Evolutionary conservation across 768 basidiomycete species (phyloP), one percentile per base, ranked within the genome.

Genomic region (Naganishia friedmannii): DNA sequence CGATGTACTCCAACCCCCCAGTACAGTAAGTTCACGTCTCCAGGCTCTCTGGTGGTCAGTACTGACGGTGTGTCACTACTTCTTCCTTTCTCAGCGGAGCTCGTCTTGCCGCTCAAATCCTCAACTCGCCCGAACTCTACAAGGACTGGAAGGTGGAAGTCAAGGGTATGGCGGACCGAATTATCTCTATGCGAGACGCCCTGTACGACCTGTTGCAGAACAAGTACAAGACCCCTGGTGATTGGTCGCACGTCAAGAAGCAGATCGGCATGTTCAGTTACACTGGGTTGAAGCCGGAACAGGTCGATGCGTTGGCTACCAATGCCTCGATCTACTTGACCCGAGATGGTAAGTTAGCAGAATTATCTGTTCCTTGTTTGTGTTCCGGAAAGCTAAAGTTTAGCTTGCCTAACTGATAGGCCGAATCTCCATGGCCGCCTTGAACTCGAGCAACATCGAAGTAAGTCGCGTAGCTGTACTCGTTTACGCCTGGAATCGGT

Each of bases 1-100:
- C 93, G 51, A 89, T 97, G 88, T 97, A 97, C 84, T 98, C 95
- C 66, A 99, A 97, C 86, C 95, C 96, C 70, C 96, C 95, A n/a
- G 70, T 78, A 46, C 79, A 80, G 78, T 78, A 53, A 72, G 78
- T 71, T 23, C 48, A 51, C 3, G 9, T 19, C n/a, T 5, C 8
- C n/a, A n/a, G 32, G 37, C 29, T 23, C 13, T 3, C 21, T 53
- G 29, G 1, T 54, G 13, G 37, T 19, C 53, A 21, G 31, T 19
- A 31, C 29, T 45, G 66, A 23, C 23, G 13, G 23, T 13, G 19
- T 21, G 32, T 29, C 19, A 21, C 42, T 3, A 3, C 17, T 68
- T 60, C 60, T 31, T 29, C 42, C 2, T 34, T 45, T 5, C 42
- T 29, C 51, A 79, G 78, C 75, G 81, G 81, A 53, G 81, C 81